A percentile compares a stretch with the other conserved stretches of the same genome.
Conservation (phyloP, 768 basidiomycete species). For the Termitomyces heimii region DNA sequence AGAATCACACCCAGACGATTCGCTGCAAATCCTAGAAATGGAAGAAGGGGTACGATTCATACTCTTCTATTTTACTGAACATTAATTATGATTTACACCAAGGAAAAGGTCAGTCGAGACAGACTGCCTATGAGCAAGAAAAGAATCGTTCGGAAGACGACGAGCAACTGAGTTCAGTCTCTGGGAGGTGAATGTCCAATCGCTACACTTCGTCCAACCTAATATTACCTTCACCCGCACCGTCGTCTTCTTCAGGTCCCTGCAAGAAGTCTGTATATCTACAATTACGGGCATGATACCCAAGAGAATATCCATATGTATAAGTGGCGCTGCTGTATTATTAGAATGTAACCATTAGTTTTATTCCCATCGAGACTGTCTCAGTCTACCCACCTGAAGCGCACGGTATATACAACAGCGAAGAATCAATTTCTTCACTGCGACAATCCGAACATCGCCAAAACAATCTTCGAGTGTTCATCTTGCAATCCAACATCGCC, state of each 20-base stretch:
- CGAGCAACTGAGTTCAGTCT: background rate
- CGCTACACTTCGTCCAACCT: background rate
- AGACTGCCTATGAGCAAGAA: conserved; percentile 1
- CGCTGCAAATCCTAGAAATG: conserved; percentile 10
- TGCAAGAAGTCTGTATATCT: background rate
- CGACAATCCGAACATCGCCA: conserved; percentile 26
- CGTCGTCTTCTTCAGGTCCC: background rate
- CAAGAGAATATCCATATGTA: background rate
- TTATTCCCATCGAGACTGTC: background rate
- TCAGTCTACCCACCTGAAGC: background rate
- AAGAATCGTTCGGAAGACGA: background rate
- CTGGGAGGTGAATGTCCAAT: background rate
- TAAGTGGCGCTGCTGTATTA: background rate
- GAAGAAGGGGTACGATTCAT: background rate
- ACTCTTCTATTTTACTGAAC: background rate
- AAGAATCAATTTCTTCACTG: background rate
- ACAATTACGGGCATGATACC: background rate
- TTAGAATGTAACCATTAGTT: background rate
- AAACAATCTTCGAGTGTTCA: conserved; percentile 20
- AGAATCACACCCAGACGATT: conserved; percentile 11
- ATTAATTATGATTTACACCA: background rate
- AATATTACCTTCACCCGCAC: background rate
- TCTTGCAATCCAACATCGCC: conserved; percentile 26
- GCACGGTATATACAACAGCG: background rate
- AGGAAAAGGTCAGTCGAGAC: background rate